Evolutionary conservation across 2,329 filamentous ascomycete species (phyloP).

Genomic region (Rhexocercosporidium sp.): DNA sequence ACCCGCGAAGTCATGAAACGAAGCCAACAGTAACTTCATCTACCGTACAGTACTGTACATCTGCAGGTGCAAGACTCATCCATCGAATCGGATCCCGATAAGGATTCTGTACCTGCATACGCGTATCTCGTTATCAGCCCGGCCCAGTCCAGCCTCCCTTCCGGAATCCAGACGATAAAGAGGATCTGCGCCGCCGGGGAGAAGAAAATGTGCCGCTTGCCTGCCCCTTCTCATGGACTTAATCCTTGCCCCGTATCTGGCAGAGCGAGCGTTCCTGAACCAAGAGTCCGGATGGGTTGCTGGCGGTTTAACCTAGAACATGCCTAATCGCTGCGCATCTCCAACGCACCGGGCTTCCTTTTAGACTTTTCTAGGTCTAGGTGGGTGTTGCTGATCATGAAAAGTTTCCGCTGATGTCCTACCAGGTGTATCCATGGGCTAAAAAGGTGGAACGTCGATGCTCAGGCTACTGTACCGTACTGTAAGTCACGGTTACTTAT

Average conservation of each 20-base stretch:
- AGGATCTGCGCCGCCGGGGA: constrained; percentile 9
- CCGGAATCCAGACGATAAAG: not conserved
- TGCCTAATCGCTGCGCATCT: not conserved
- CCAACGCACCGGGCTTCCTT: not conserved
- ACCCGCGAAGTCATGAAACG: constrained; percentile 16
- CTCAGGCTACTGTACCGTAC: not conserved
- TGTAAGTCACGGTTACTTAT: not conserved
- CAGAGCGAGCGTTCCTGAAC: constrained; percentile 8
- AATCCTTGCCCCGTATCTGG: not conserved
- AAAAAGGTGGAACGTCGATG: constrained; percentile 15
- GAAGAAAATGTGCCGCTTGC: not conserved
- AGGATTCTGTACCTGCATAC: constrained; percentile 19
- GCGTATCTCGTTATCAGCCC: too few relatives aligned
- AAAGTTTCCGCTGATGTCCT: not conserved
- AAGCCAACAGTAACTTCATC: too few relatives aligned
- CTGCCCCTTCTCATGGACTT: not conserved
- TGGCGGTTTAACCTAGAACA: not conserved
- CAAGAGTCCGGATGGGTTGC: not conserved
- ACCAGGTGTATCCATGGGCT: not conserved
- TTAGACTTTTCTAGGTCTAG: constrained; percentile 6
- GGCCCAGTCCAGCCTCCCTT: constrained; percentile 1
- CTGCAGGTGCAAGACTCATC: not conserved
- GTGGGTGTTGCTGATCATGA: constrained; percentile 8
- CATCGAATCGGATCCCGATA: constrained; percentile 19
- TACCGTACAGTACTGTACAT: too few relatives aligned